Conservation (phyloP, 192 early-diverging fungal genomes). For the Coemansia sp. region DNA sequence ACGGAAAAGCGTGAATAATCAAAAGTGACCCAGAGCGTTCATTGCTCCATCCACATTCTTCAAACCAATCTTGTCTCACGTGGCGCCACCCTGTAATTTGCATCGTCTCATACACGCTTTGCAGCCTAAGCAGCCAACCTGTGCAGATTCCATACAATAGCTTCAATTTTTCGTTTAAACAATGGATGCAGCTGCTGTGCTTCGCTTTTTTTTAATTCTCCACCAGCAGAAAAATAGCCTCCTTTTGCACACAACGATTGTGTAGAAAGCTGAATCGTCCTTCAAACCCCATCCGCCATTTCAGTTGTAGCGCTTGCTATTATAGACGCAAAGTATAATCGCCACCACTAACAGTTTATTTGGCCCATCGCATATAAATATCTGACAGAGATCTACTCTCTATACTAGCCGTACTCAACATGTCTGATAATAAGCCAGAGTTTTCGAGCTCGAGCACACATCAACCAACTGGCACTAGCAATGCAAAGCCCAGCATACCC, state of each 20-base stretch:
- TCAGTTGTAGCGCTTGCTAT: no score
- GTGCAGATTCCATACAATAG: neutral
- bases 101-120: neutral
- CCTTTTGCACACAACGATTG: neutral
- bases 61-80: neutral
- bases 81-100: slow-evolving; percentile 6
- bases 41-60: neutral
- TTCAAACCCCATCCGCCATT: no score
- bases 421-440: neutral
- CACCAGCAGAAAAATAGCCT: neutral
- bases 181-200: neutral
- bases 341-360: no score
- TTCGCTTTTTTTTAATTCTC: neutral
- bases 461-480: neutral
- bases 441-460: no score
- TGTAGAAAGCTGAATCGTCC: neutral
- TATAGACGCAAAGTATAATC: no score
- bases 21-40: neutral
- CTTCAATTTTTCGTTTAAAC: neutral
- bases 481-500: slow-evolving; percentile 5
- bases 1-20: neutral
- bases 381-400: no score
- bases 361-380: no score
- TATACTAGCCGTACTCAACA: neutral
- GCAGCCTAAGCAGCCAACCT: neutral